Evolutionary conservation across 75 land plant genomes (phyloP), one percentile per base, ranked within the genome.

Genomic region (Sequoia sempervirens): DNA sequence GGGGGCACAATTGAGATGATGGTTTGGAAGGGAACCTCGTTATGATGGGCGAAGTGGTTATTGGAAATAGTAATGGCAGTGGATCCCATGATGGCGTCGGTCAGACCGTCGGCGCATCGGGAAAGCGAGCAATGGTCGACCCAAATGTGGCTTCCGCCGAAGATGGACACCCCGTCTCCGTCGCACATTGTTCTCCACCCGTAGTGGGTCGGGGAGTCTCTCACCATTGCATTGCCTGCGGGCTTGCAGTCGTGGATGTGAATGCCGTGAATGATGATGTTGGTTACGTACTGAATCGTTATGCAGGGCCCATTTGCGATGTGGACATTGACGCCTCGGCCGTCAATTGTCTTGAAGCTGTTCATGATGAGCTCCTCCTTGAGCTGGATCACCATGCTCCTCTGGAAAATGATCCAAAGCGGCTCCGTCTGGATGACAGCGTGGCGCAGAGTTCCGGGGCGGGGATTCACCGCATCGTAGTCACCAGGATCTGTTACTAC

Each of bases 311-410:
- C 88, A 3, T 86, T 72, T 36, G 88, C 75, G 20, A 87, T 86
- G 61, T 87, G 88, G 7, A 87, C 88, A n/a, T 85, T 85, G 56
- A 30, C 81, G 26, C 88, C 88, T 2, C 88, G 75, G 28, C 87
- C 88, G 15, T 85, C 87, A 54, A 87, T 85, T 14, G 88, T 87
- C 79, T 87, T 87, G 88, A 87, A 81, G n/a, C 83, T 80, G 84
- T 69, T 87, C 83, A 87, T 41, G 26, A 87, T 81, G 34, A 87
- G 88, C 74, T 87, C 88, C 13, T 87, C 74, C 79, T 86, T 66
- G 43, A 86, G 80, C 50, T 64, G 81, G 37, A 87, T 87, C 38
- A 66, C 82, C 88, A 87, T 87, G 84, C 80, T 45, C 40, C 87
- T 47, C 47, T 75, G 43, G 52, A 87, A 87, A 17, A 80, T 80